Base-by-base conservation (phyloP, 2,329 filamentous ascomycete genomes). In the Stemphylium beticola region DNA sequence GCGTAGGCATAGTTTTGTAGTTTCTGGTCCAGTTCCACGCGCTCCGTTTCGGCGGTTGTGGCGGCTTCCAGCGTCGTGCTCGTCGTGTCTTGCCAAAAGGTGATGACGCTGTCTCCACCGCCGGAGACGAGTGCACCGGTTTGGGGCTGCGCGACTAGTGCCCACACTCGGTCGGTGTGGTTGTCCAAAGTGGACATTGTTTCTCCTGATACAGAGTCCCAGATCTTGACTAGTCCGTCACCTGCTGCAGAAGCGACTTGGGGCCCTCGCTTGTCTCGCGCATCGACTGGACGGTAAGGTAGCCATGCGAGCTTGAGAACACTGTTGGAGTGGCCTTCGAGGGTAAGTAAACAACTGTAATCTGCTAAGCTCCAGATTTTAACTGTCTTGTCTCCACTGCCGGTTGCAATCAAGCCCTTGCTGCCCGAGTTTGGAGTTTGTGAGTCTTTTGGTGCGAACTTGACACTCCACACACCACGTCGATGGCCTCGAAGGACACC, bases 121-220 rank as follows among this genome's bases (percentile, higher is more conserved):
- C 93, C 95, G 6, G 95, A 98, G 32, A 96, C 88, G 47, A 99
- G 85, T 44, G 87, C 87, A 67, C 93, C 82, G 3, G 78, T 79
- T n/a, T 69, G 61, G 44, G 69, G 70, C 40, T 93, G 83, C 10
- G 91, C 86, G 4, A 91, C 86, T 15, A 98, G 80, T 0, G 92
- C 92, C 93, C 93, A 97, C 1, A 98, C 93, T 53, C 95, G 87
- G 76, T 99, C 95, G 66, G 92, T 92, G 75, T 99, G 95, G 76
- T 98, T 98, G 77, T 99, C 95, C 4, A 99, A 83, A 0, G 95
- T 99, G 61, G 90, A 89, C 63, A 93, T 91, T 2, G 87, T 82
- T 75, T 98, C 95, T 41, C 93, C 92, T 1, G 84, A 87, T 69
- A 89, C 89, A 11, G 90, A 89, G 65, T 96, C 91, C 95, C 95